A percentile compares a stretch with the other conserved stretches of the same genome.
Evolutionary conservation across 139 green algal species (phyloP).

Genomic region (Zygnema circumcarinatum): DNA sequence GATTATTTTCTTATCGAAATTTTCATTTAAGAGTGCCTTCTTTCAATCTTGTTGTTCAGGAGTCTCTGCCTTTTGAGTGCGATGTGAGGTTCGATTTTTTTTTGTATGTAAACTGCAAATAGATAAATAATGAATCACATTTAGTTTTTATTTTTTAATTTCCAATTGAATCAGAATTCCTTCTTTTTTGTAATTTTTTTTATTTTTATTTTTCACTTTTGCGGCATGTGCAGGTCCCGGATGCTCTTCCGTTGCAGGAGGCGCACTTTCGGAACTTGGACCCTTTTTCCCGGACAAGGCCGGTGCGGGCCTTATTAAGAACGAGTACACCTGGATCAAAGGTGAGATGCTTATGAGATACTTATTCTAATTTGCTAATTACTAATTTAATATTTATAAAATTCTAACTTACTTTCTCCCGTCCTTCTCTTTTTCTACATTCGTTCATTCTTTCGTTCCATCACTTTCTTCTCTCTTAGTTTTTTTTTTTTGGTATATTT

Average conservation of each 20-base stretch:
- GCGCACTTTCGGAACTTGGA: conserved; percentile 78
- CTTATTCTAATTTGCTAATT: not conserved
- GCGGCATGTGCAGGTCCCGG: conserved; percentile 70
- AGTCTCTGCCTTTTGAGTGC: no score
- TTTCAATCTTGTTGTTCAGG: no score
- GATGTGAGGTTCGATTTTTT: no score
- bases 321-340: conserved; percentile 77
- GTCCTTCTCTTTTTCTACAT: not conserved
- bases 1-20: no score
- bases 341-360: conserved; percentile 2
- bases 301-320: conserved; percentile 61
- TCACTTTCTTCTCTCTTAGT: not conserved
- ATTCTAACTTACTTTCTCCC: not conserved
- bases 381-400: not conserved
- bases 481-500: not conserved
- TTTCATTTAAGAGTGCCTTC: no score
- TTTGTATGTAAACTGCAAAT: no score
- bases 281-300: conserved; percentile 74
- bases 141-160: no score
- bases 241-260: conserved; percentile 79
- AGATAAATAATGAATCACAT: no score
- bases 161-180: no score
- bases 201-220: not conserved
- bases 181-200: not conserved
- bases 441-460: not conserved